Conservation (phyloP, 768 basidiomycete genomes). For the Pholiota microspora region DNA sequence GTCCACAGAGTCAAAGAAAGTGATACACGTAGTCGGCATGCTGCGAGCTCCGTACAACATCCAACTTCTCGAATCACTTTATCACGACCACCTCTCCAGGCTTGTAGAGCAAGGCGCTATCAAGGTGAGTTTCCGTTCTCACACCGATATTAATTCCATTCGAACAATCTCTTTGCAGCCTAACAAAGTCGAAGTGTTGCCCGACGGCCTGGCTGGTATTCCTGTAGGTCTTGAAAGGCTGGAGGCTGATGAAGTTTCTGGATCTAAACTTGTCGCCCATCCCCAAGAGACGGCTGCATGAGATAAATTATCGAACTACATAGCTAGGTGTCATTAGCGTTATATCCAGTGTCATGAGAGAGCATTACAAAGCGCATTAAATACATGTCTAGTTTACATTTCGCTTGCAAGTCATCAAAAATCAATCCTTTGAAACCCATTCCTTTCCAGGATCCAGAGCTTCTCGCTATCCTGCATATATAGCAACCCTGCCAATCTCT, state of each 20-base stretch:
- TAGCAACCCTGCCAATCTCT: slow-evolving; percentile 26
- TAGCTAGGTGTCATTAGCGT: too few relatives aligned
- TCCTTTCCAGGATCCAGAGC: slow-evolving; percentile 50
- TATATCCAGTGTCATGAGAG: too few relatives aligned
- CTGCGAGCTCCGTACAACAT: slow-evolving; percentile 12
- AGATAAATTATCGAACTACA: too few relatives aligned
- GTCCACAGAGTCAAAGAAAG: slow-evolving; percentile 4
- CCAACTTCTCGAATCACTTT: slow-evolving; percentile 12
- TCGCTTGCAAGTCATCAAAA: not conserved
- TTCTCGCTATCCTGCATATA: slow-evolving; percentile 36
- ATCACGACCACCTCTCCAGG: slow-evolving; percentile 11
- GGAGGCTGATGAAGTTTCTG: slow-evolving; percentile 33
- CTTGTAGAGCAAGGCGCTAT: slow-evolving; percentile 20
- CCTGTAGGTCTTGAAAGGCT: slow-evolving; percentile 37
- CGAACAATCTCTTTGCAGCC: too few relatives aligned
- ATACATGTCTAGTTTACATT: too few relatives aligned
- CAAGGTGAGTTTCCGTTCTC: slow-evolving; percentile 12
- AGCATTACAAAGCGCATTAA: too few relatives aligned
- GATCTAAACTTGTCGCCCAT: slow-evolving; percentile 40
- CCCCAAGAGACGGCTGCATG: slow-evolving; percentile 36
- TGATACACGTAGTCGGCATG: slow-evolving; percentile 7
- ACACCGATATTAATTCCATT: too few relatives aligned
- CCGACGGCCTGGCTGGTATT: slow-evolving; percentile 38
- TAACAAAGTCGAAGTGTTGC: slow-evolving; percentile 34
- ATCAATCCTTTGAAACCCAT: slow-evolving; percentile 1